phyloP scores from a whole-genome alignment of 495 filamentous ascomycete species.

The Neurospora sublineolata region DNA sequence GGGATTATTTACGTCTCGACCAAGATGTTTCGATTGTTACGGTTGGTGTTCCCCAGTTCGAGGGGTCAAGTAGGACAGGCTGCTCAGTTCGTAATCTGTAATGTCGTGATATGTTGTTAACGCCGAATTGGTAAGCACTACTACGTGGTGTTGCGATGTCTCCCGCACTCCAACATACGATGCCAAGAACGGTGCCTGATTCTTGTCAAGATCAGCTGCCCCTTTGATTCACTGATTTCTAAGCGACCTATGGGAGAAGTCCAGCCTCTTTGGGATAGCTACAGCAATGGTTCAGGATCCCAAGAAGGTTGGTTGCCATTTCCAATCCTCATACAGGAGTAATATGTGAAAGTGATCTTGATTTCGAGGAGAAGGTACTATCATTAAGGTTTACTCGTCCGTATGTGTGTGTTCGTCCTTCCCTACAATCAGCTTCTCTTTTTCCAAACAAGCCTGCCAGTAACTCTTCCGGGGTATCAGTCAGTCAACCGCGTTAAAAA shows the following conservation, averaged over 20 bases:
- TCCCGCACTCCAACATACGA: background rate
- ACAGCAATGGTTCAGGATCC: background rate
- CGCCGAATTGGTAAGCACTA: background rate
- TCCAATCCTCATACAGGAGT: background rate
- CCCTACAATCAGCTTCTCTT: background rate
- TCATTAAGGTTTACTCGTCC: background rate
- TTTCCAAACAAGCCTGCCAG: background rate
- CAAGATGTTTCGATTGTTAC: background rate
- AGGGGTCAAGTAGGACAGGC: background rate
- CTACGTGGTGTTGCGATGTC: background rate
- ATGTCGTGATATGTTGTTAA: background rate
- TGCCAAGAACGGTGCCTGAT: background rate
- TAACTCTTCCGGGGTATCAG: background rate
- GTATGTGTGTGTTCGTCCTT: background rate
- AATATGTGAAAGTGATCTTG: background rate
- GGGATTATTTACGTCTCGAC: background rate
- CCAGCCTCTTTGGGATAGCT: background rate
- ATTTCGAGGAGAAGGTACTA: background rate
- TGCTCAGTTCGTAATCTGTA: background rate
- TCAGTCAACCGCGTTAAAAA: constrained; percentile 14
- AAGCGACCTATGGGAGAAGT: background rate
- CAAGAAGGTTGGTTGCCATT: background rate
- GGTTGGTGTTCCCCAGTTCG: background rate
- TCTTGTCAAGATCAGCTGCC: background rate
- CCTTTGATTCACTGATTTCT: background rate